phyloP scores from a whole-genome alignment of 1,139 yeast species.

The Debaryomyces sp. region DNA sequence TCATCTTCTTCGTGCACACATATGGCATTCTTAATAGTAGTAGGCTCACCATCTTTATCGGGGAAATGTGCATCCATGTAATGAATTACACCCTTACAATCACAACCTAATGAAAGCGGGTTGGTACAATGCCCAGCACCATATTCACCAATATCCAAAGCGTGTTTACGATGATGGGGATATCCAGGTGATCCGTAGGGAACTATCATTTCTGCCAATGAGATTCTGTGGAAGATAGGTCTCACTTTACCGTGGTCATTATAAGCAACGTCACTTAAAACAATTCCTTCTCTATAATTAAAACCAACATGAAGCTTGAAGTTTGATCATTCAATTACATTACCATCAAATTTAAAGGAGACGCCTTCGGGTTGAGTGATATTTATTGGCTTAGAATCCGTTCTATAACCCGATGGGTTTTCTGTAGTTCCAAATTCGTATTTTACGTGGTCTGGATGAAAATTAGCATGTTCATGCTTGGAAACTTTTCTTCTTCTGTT shows the following conservation, averaged over 20 bases:
- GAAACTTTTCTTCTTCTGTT: slow-evolving; percentile 72
- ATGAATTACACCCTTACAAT: slow-evolving; percentile 83
- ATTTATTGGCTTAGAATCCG: slow-evolving; percentile 62
- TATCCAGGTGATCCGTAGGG: slow-evolving; percentile 81
- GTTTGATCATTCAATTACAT: slow-evolving; percentile 75
- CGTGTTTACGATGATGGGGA: slow-evolving; percentile 85
- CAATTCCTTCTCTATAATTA: slow-evolving; percentile 85
- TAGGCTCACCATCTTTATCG: slow-evolving; percentile 65
- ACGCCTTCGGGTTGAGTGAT: slow-evolving; percentile 83
- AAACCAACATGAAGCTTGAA: slow-evolving; percentile 77
- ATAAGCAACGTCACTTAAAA: slow-evolving; percentile 69
- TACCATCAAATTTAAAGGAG: slow-evolving; percentile 69
- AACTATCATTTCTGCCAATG: slow-evolving; percentile 81
- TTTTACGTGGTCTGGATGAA: slow-evolving; percentile 64
- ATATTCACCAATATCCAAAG: slow-evolving; percentile 83
- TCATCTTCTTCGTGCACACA: slow-evolving; percentile 88
- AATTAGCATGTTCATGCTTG: slow-evolving; percentile 66
- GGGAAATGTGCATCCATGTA: slow-evolving; percentile 77
- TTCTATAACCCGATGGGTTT: slow-evolving; percentile 58
- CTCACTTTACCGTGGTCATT: slow-evolving; percentile 74
- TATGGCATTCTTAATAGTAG: slow-evolving; percentile 73
- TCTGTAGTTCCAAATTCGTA: slow-evolving; percentile 58
- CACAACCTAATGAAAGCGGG: slow-evolving; percentile 77
- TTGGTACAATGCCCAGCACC: slow-evolving; percentile 88
- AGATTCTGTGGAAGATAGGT: slow-evolving; percentile 76